Evolutionary conservation across 1,284 basidiomycete genomes (phyloP).

Genomic region (Boletus smithii): DNA sequence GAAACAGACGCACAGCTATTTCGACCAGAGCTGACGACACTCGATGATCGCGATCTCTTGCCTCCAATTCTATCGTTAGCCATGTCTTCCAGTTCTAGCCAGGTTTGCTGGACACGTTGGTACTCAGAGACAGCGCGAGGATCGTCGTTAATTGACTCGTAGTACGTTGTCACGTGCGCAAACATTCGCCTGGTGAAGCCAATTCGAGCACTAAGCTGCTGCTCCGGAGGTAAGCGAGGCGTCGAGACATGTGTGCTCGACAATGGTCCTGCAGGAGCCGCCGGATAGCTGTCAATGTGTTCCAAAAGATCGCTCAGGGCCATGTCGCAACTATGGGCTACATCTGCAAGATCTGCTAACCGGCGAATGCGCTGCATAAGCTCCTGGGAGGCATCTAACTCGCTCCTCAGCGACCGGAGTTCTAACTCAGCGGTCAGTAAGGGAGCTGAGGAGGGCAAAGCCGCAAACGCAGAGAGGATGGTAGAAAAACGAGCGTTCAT

Average conservation of each 20-base stretch:
- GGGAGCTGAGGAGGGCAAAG: constrained; percentile 45
- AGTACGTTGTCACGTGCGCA: constrained; percentile 43
- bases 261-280: constrained; percentile 49
- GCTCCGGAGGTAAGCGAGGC: constrained; percentile 49
- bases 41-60: constrained; percentile 60
- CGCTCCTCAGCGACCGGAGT: constrained; percentile 54
- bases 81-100: constrained; percentile 78
- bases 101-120: constrained; percentile 67
- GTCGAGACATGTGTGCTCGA: constrained; percentile 47
- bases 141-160: constrained; percentile 49
- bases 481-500: constrained; percentile 47
- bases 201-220: constrained; percentile 60
- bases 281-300: constrained; percentile 74
- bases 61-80: constrained; percentile 59
- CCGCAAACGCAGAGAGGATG: constrained; percentile 45
- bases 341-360: constrained; percentile 50
- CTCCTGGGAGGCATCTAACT: constrained; percentile 50
- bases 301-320: constrained; percentile 77
- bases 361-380: constrained; percentile 50
- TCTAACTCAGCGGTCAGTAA: constrained; percentile 49
- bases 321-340: constrained; percentile 59
- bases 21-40: constrained; percentile 56
- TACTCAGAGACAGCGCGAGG: constrained; percentile 55
- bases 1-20: constrained; percentile 48
- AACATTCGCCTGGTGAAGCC: constrained; percentile 56